Evolutionary conservation across 2,329 filamentous ascomycete genomes (phyloP), one percentile per base, ranked within the genome.

Genomic region (Acrocalymma vagum): DNA sequence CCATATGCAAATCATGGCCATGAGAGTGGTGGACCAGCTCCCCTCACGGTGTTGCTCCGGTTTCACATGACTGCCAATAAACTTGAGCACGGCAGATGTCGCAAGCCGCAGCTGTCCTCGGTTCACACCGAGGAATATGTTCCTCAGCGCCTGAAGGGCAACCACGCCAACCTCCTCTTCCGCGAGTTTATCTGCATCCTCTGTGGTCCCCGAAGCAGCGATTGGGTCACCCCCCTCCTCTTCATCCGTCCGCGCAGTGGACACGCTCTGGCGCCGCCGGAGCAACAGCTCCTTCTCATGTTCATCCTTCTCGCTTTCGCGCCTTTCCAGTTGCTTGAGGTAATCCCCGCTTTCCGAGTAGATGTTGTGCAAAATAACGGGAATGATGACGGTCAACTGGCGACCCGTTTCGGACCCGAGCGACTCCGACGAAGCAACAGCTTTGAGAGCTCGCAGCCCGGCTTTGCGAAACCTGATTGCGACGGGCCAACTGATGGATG

Each of bases 81-180:
- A 96, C 21, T 80, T 81, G 33, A 97, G 74, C 17, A 94, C 79
- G 2, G 87, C 81, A 2, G 77, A 75, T 0, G 91, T 94, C 11
- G 90, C 90, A 25, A 83, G 77, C 41, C 91, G 85, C 29, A 95
- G 86, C 67, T 96, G 93, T 7, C 84, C 80, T 39, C 90, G 80
- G 61, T 91, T 95, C 48, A 91, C 90, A 7, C 85, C 84, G 20
- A 88, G 78, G 59, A 95, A 96, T 30, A 96, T 88, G 57, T 87
- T 85, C 70, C 93, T 89, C 39, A 99, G 74, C 63, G 91, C 95
- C 58, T 91, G 86, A 56, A 96, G 78, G 4, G 94, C 93, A 48
- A 95, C 76, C 6, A 95, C 78, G 18, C 88, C 88, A 11, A 91
- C 90, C 62, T 95, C 88, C 72, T 96, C 86, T 70, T 97, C 92